phyloP scores from a whole-genome alignment of 1,284 basidiomycete genomes.

The Sanguinoderma infundibulare region DNA sequence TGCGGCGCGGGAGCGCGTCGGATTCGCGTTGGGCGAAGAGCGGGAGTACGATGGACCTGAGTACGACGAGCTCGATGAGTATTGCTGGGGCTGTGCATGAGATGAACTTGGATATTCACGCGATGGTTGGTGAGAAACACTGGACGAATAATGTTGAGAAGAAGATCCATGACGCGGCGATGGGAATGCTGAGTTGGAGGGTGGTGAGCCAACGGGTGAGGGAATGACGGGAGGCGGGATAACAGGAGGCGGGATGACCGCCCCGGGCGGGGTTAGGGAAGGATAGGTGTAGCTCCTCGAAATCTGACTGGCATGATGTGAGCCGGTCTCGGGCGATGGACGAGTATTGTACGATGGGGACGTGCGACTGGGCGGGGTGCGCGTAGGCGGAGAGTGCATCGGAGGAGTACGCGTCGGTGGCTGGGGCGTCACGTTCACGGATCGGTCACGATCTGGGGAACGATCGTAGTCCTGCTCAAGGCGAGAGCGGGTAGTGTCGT shows the following conservation, averaged over 20 bases:
- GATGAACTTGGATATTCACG: slow-evolving; percentile 2
- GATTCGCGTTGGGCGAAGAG: slow-evolving; percentile 16
- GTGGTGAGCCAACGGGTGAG: slow-evolving; percentile 9
- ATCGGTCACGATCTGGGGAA: slow-evolving; percentile 12
- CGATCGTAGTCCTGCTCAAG: slow-evolving; percentile 7
- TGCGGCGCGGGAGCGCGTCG: slow-evolving; percentile 15
- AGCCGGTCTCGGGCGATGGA: slow-evolving; percentile 21
- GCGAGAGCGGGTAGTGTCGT: slow-evolving; percentile 5
- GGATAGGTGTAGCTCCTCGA: slow-evolving; percentile 35
- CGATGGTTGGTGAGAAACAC: background rate
- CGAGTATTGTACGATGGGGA: slow-evolving; percentile 18
- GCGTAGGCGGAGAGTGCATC: slow-evolving; percentile 3
- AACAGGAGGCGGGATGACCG: background rate
- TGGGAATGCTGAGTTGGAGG: background rate
- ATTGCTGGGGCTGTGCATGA: slow-evolving; percentile 6
- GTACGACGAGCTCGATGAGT: slow-evolving; percentile 11
- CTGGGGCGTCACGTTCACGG: slow-evolving; percentile 21
- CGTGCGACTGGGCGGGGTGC: slow-evolving; percentile 22
- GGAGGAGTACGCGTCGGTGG: slow-evolving; percentile 21
- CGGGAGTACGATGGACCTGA: slow-evolving; percentile 14
- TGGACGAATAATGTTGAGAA: background rate
- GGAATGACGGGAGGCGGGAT: slow-evolving; percentile 16
- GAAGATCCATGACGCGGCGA: slow-evolving; percentile 19
- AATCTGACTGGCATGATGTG: slow-evolving; percentile 17
- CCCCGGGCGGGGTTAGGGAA: slow-evolving; percentile 5